These are phyloP conservation scores for Aphanocladium album DNA, from an alignment of 2,329 filamentous ascomycete species.

Conservation along the genomic window DNA sequence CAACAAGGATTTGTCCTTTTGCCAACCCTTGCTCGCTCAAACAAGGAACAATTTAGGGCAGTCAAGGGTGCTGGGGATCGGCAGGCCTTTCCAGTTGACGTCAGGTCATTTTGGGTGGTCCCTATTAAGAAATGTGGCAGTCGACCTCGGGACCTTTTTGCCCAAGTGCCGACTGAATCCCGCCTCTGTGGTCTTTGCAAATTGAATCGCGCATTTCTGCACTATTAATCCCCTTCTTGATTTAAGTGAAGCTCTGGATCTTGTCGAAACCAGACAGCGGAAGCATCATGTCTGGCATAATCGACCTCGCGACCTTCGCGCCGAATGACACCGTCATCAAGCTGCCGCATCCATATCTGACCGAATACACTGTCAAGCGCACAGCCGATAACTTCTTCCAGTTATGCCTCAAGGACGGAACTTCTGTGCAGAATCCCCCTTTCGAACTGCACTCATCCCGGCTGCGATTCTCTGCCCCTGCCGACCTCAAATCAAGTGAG, in stretches of 20 bases:
- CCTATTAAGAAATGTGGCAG: background rate
- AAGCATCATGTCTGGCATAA: conserved; percentile 20
- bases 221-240: background rate
- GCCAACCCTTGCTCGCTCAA: background rate
- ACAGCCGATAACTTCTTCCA: conserved; percentile 27
- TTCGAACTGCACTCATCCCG: conserved; percentile 28
- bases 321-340: conserved; percentile 37
- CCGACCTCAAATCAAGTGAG: conserved; percentile 44
- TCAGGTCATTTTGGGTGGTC: background rate
- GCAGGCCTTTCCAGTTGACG: background rate
- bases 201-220: background rate
- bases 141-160: background rate
- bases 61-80: background rate
- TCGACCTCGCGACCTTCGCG: conserved; percentile 24
- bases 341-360: conserved; percentile 46
- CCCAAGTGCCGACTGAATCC: background rate
- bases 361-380: conserved; percentile 38
- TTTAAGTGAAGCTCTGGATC: background rate
- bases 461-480: conserved; percentile 42
- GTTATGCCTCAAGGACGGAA: conserved; percentile 26
- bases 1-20: background rate
- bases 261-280: background rate
- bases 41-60: background rate
- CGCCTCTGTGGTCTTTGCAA: background rate
- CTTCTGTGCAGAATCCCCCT: conserved; percentile 24